Conservation (phyloP, 805 yeast genomes). For the Grigorovia jiainica region DNA sequence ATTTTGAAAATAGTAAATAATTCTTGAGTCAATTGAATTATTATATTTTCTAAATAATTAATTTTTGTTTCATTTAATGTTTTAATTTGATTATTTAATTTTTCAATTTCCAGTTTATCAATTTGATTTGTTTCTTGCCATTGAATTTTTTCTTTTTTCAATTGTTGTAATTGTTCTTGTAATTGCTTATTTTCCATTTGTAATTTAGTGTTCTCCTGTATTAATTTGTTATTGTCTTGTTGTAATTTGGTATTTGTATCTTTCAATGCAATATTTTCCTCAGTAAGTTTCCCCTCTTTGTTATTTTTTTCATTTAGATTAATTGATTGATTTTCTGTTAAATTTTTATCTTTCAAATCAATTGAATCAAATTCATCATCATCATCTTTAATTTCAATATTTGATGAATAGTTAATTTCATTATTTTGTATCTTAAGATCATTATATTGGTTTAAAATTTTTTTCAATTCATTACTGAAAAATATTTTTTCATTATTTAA, state of each 20-base stretch:
- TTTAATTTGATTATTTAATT: not conserved
- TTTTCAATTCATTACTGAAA: not conserved
- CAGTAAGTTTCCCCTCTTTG: not conserved
- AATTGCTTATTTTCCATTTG: not conserved
- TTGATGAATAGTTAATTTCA: not conserved
- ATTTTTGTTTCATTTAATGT: not conserved
- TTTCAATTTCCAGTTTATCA: not conserved
- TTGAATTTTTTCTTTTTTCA: not conserved
- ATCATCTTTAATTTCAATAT: not conserved
- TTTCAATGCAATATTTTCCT: not conserved
- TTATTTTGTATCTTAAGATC: not conserved
- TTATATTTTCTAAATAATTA: not conserved
- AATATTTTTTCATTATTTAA: conserved; percentile 13
- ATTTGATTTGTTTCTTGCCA: not conserved
- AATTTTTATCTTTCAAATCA: no score
- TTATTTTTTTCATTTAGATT: conserved; percentile 34
- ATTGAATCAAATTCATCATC: not conserved
- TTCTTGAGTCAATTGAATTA: not conserved
- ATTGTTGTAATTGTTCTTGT: not conserved
- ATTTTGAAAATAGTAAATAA: conserved; percentile 33
- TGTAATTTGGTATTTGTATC: not conserved
- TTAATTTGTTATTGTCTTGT: not conserved
- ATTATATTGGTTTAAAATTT: not conserved
- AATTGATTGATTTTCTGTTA: no score
- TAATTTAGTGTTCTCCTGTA: not conserved